Evolutionary conservation across 306 rosid species (phyloP), one percentile per base, ranked within the genome.

Genomic region (Medicago truncatula): DNA sequence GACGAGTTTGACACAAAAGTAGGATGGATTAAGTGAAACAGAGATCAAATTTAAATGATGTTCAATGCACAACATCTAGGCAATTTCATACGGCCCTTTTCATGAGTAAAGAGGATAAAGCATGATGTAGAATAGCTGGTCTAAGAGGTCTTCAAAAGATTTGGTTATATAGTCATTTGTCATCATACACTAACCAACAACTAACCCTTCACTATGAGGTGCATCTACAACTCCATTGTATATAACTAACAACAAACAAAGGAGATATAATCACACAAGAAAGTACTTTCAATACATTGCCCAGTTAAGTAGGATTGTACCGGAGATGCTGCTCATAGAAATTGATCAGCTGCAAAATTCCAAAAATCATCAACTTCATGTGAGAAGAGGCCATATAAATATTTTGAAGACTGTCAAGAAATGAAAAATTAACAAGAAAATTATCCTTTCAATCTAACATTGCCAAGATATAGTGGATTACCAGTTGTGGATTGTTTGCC

Each of bases 281-380:
- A 85, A 50, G 67, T 79, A 56, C 86, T 81, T 61, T 82, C 68
- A 15, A 79, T 60, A 50, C 78, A 77, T 41, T 41, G 72, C 68
- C 67, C 62, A 75, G 57, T 88, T 84, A 89, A 17, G 78, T 68
- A 36, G 92, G 87, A 83, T 49, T 82, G 82, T 89, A 93, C 25
- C 92, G 89, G 78, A 93, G 93, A 86, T 89, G 97, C 82, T 88
- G 92, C 96, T 93, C 97, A 21, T 91, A 93, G 85, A 85, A 93
- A 87, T 84, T 88, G 82, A 93, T 89, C 88, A 93, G 83, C 97
- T 93, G 91, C 43, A 81, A 78, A 58, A 57, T 6, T 47, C 73
- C 38, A 67, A 83, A 74, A 73, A 17, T 60, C 46, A 71, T 40
- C 25, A 71, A 9, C 31, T 71, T 44, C 18, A 16, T 23, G 75